Base-by-base conservation (phyloP, 495 filamentous ascomycete genomes). In the Daldinia loculata region DNA sequence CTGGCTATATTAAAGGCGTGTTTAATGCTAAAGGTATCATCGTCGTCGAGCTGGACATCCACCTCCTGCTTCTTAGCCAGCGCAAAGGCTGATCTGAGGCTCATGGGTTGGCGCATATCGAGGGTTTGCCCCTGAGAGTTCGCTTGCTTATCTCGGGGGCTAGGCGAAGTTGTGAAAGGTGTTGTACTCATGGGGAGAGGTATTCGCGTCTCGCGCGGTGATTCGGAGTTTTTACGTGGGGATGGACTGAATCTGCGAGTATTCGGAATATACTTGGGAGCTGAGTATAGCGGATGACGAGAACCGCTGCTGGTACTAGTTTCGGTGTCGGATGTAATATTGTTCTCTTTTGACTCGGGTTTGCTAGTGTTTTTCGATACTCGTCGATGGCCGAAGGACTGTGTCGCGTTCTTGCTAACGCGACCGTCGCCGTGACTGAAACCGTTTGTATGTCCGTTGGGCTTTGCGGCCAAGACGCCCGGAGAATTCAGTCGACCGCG, bases 1-100 rank as follows among this genome's bases (percentile, higher is more conserved):
- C 66, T 72, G 6, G 74, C 75, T 57, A 76, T 74, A 45, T 72
- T 56, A 56, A 77, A 76, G 6, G 75, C 75, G 15, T 70, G 68
- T 56, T 61, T 60, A 19, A 77, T 64, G 36, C 66, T 69, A n/a
- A 72, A 56, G 14, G 70, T 75, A 34, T 71, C 69, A 22, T 75
- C 71, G 26, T 75, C 71, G 19, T 43, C 36, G 14, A 41, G 52
- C 17, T 69, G 62, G 6, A 69, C 70, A 4, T 66, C 67, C 17
- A 45, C 77, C 30, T 82, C 79, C 66, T 83, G 81, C 58, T 80
- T 78, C 59, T 78, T 69, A 30, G 82, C 83, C 72, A 80, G 74
- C 66, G 67, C 75, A 56, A 80, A 84, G 51, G 83, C 83, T 29
- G 83, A 81, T 14, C 65, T 69, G 11, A 83, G 52, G 34, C 67